phyloP scores from a whole-genome alignment of 2,329 filamentous ascomycete genomes.

The Nannizzia gypsea region DNA sequence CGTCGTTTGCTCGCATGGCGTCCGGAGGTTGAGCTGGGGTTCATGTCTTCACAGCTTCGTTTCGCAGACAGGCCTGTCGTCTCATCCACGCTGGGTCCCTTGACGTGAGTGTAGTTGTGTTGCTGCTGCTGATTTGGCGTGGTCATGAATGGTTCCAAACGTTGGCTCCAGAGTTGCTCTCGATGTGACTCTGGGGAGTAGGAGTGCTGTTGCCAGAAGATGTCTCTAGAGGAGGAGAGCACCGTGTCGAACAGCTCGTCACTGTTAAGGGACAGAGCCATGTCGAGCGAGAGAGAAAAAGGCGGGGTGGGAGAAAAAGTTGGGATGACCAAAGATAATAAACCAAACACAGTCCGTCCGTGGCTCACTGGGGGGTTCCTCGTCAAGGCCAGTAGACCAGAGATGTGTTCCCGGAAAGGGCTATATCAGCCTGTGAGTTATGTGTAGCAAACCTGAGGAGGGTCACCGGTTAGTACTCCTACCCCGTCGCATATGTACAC shows the following conservation, averaged over 20 bases:
- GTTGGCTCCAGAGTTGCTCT: slow-evolving; percentile 31
- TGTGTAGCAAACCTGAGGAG: background rate
- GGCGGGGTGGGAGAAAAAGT: slow-evolving; percentile 3
- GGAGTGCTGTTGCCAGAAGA: slow-evolving; percentile 31
- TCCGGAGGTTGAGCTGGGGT: slow-evolving; percentile 29
- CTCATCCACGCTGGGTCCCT: slow-evolving; percentile 14
- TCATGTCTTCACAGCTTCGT: slow-evolving; percentile 29
- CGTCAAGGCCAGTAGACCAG: background rate
- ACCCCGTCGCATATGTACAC: background rate
- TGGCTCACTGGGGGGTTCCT: background rate
- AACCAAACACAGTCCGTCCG: too few relatives aligned
- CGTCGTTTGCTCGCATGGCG: slow-evolving; percentile 32
- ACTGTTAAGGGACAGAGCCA: slow-evolving; percentile 26
- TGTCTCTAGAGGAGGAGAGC: slow-evolving; percentile 32
- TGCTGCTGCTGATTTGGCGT: slow-evolving; percentile 13
- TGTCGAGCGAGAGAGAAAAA: slow-evolving; percentile 6
- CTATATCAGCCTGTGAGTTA: background rate
- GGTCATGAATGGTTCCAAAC: slow-evolving; percentile 30
- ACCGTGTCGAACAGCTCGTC: slow-evolving; percentile 32
- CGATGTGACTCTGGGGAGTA: slow-evolving; percentile 32
- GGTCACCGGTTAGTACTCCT: background rate
- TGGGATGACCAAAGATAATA: slow-evolving; percentile 12
- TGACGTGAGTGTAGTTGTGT: slow-evolving; percentile 15
- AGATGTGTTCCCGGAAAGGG: background rate
- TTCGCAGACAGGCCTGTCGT: slow-evolving; percentile 28